Percentiles rank a stretch among this genome's conserved stretches.
phyloP scores from a whole-genome alignment of 2,329 filamentous ascomycete genomes.

The Pseudogymnoascus sp. region DNA sequence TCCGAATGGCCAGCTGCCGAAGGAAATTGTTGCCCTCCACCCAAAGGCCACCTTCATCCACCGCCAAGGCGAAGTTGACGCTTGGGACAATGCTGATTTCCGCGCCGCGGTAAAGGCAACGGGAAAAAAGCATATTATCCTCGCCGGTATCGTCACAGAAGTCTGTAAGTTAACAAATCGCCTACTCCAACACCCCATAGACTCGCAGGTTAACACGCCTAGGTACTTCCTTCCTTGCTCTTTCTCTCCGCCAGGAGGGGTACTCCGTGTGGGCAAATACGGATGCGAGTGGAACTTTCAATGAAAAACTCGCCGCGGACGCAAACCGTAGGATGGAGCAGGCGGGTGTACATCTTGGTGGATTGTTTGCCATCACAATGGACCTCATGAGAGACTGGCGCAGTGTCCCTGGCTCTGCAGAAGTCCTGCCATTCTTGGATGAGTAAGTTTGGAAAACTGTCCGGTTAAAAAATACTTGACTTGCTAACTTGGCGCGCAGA shows the following conservation, averaged over 20 bases:
- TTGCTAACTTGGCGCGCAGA: slow-evolving; percentile 17
- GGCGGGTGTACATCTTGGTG: slow-evolving; percentile 52
- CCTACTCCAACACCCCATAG: background rate
- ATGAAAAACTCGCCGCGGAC: slow-evolving; percentile 51
- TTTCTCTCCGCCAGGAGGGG: slow-evolving; percentile 63
- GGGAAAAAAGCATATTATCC: slow-evolving; percentile 61
- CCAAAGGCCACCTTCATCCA: slow-evolving; percentile 59
- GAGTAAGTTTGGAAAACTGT: slow-evolving; percentile 28
- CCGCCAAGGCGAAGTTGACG: slow-evolving; percentile 66
- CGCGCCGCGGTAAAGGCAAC: slow-evolving; percentile 56
- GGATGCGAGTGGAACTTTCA: slow-evolving; percentile 63
- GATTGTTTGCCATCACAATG: slow-evolving; percentile 26
- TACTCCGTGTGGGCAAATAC: slow-evolving; percentile 69
- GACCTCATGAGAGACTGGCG: slow-evolving; percentile 27
- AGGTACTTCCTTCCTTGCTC: slow-evolving; percentile 63
- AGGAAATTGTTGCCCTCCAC: slow-evolving; percentile 62
- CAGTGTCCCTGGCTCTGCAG: slow-evolving; percentile 39
- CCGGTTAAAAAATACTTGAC: background rate
- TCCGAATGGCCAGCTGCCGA: slow-evolving; percentile 63
- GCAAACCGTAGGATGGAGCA: slow-evolving; percentile 60
- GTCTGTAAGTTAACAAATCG: slow-evolving; percentile 45
- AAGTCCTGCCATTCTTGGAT: slow-evolving; percentile 59
- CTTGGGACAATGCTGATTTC: slow-evolving; percentile 70
- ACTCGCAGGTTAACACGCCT: slow-evolving; percentile 2
- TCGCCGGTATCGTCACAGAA: slow-evolving; percentile 67